Evolutionary conservation across 2,329 filamentous ascomycete genomes (phyloP).

Genomic region (Monosporascus cannonballus): DNA sequence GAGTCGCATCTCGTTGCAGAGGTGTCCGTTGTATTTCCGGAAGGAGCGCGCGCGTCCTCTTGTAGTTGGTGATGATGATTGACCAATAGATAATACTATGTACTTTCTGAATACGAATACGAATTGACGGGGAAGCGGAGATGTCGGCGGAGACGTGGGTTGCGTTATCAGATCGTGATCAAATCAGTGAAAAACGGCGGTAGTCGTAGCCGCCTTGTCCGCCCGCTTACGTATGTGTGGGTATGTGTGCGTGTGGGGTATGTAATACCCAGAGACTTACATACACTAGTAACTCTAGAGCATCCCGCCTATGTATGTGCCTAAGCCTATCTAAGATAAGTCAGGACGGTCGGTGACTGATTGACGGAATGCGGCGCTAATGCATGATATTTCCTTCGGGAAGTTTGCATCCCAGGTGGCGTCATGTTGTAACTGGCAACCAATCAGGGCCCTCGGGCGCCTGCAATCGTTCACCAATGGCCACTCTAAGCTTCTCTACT

Average conservation of each 20-base stretch:
- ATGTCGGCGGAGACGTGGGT: background rate
- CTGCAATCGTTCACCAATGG: background rate
- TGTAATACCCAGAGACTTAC: too few species aligned
- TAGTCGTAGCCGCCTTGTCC: background rate
- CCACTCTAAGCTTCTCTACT: too few species aligned
- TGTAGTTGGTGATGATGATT: too few species aligned
- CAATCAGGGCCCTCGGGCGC: background rate
- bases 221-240: too few species aligned
- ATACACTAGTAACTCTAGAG: too few species aligned
- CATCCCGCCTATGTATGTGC: too few species aligned
- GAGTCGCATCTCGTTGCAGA: too few species aligned
- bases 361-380: background rate
- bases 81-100: too few species aligned
- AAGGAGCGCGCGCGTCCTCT: too few species aligned
- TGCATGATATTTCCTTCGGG: background rate
- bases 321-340: background rate
- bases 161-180: background rate
- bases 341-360: background rate
- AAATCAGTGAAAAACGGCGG: background rate
- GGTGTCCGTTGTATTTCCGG: too few species aligned
- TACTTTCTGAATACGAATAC: background rate
- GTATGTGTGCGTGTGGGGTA: too few species aligned
- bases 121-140: background rate
- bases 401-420: background rate
- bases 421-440: background rate